phyloP scores from a whole-genome alignment of 2,329 filamentous ascomycete genomes.

The Hypoxylon sp. region DNA sequence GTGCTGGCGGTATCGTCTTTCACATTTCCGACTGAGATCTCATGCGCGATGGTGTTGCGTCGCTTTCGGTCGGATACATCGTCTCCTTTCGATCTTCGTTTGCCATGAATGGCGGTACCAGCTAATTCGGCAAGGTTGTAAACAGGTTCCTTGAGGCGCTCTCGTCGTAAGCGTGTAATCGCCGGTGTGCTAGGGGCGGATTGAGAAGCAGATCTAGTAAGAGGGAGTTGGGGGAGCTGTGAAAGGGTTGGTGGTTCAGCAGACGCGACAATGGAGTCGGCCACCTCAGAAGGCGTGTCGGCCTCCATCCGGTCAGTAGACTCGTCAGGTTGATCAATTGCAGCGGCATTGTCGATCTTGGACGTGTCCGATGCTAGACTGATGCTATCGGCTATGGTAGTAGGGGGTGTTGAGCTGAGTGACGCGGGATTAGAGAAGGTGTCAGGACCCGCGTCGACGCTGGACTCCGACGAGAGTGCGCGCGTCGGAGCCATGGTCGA shows the following conservation, averaged over 20 bases:
- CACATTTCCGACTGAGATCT: constrained; percentile 53
- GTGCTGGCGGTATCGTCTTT: constrained; percentile 44
- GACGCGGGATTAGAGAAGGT: constrained; percentile 68
- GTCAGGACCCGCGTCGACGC: constrained; percentile 55
- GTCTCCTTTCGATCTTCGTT: constrained; percentile 68
- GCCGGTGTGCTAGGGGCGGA: constrained; percentile 49
- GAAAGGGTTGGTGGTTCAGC: constrained; percentile 28
- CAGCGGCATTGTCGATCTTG: constrained; percentile 71
- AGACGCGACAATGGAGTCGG: constrained; percentile 51
- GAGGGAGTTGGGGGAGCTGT: constrained; percentile 7
- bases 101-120: constrained; percentile 73
- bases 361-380: constrained; percentile 72
- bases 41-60: constrained; percentile 61
- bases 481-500: constrained; percentile 49
- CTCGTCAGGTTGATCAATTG: constrained; percentile 63
- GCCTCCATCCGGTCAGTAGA: constrained; percentile 44
- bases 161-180: constrained; percentile 67
- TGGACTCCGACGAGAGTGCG: constrained; percentile 54
- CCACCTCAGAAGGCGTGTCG: constrained; percentile 45
- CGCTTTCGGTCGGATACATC: constrained; percentile 61
- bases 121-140: constrained; percentile 77
- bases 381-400: constrained; percentile 73
- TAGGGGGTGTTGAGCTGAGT: constrained; percentile 74
- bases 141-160: constrained; percentile 68
- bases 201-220: constrained; percentile 40